Evolutionary conservation across 495 filamentous ascomycete species (phyloP).

Genomic region (Podospora comata): DNA sequence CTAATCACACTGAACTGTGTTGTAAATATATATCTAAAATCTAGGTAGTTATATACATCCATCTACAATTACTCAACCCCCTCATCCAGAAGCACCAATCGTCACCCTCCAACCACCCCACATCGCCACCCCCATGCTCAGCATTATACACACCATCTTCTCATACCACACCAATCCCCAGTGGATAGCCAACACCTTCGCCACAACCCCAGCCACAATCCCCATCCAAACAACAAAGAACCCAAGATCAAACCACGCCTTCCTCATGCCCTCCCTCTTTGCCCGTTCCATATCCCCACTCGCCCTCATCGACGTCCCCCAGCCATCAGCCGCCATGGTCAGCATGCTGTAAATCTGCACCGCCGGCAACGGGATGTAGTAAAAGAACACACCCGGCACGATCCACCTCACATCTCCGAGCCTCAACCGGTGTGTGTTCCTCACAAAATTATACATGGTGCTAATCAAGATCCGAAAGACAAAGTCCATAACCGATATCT

Average conservation of each 20-base stretch:
- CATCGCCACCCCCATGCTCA: not conserved
- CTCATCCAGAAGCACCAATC: not conserved
- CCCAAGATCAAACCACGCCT: conserved; percentile 17
- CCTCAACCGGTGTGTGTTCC: conserved; percentile 11
- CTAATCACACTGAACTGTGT: no score
- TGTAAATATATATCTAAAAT: not conserved
- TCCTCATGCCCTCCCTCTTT: conserved; percentile 7
- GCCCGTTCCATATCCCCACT: conserved; percentile 16
- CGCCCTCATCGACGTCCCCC: conserved; percentile 18
- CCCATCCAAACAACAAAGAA: conserved; percentile 23
- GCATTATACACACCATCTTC: conserved; percentile 5
- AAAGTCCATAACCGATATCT: conserved; percentile 7
- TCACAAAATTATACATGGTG: conserved; percentile 12
- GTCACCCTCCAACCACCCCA: conserved; percentile 14
- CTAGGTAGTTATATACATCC: not conserved
- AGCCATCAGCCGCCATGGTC: conserved; percentile 18
- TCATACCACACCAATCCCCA: conserved; percentile 8
- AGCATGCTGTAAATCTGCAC: conserved; percentile 20
- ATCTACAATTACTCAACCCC: not conserved
- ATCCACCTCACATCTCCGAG: conserved; percentile 3
- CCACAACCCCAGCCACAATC: conserved; percentile 9
- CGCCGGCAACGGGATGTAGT: conserved; percentile 18
- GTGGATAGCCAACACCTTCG: conserved; percentile 2
- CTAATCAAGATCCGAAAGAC: conserved; percentile 10
- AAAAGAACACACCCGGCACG: conserved; percentile 16